Percentiles rank a stretch among this genome's conserved stretches.
These are phyloP conservation scores for Penstemon eatonii DNA, from an alignment of 257 asterid genomes.

Conservation along the genomic window DNA sequence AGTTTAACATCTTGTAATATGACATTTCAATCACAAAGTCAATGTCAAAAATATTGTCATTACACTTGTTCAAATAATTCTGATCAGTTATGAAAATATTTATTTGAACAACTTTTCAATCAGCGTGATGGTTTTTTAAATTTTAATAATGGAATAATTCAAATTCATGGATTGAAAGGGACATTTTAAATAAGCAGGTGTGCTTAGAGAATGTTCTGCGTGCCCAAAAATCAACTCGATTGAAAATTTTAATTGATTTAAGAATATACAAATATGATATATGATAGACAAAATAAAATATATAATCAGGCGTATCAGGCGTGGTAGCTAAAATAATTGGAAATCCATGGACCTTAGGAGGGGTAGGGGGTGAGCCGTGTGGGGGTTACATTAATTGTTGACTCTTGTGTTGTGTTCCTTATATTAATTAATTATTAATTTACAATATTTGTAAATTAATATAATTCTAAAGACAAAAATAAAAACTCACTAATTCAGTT, in stretches of 20 bases:
- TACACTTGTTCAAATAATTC: too few species aligned
- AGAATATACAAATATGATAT: constrained; percentile 12
- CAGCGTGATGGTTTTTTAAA: too few species aligned
- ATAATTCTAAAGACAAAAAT: background rate
- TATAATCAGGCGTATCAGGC: constrained; percentile 40
- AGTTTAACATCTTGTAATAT: too few species aligned
- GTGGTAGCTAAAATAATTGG: constrained; percentile 52
- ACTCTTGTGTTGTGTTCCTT: background rate
- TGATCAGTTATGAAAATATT: too few species aligned
- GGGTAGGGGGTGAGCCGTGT: constrained; percentile 5
- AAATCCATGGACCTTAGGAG: constrained; percentile 33
- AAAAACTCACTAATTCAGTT: background rate
- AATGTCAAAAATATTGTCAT: too few species aligned
- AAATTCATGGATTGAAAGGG: constrained; percentile 20
- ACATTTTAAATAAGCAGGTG: constrained; percentile 38
- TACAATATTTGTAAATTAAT: too few species aligned
- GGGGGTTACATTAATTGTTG: constrained; percentile 16
- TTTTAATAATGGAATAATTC: too few species aligned
- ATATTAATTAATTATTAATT: too few species aligned
- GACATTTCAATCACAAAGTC: too few species aligned
- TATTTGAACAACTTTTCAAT: too few species aligned
- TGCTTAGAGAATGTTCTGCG: constrained; percentile 56
- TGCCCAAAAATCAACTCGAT: constrained; percentile 65
- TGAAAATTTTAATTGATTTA: constrained; percentile 23
- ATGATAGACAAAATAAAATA: background rate